These are phyloP conservation scores for Ganoderma resinaceum DNA, from an alignment of 1,284 basidiomycete genomes.

Conservation along the genomic window DNA sequence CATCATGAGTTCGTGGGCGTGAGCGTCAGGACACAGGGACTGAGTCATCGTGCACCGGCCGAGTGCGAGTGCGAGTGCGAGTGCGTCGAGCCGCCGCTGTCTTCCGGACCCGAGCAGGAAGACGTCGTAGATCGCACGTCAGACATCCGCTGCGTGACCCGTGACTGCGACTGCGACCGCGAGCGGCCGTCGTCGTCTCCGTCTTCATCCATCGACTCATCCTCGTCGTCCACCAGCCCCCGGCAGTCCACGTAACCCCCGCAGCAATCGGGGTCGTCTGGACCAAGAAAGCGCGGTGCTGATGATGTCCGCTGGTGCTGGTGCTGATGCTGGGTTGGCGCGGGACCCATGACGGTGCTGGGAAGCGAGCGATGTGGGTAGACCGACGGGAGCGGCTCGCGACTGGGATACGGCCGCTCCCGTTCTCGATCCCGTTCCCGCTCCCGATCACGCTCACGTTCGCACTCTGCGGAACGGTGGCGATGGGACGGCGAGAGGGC, in stretches of 20 bases:
- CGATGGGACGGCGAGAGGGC: constrained; percentile 21
- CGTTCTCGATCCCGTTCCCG: constrained; percentile 11
- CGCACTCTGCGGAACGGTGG: constrained; percentile 10
- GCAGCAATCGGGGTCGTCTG: constrained; percentile 45
- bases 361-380: constrained; percentile 32
- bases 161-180: constrained; percentile 17
- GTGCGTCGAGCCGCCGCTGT: constrained; percentile 4
- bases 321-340: constrained; percentile 7
- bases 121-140: constrained; percentile 39
- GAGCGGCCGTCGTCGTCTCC: constrained; percentile 26
- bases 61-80: constrained; percentile 14
- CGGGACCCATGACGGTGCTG: constrained; percentile 25
- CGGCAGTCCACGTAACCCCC: constrained; percentile 58
- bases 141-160: constrained; percentile 35
- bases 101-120: constrained; percentile 34
- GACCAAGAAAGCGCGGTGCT: constrained; percentile 16
- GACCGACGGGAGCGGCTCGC: constrained; percentile 25
- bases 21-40: constrained; percentile 3
- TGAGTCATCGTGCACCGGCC: constrained; percentile 8
- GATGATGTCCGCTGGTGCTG: neutral
- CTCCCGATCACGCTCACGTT: constrained; percentile 14
- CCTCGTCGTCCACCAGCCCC: constrained; percentile 44
- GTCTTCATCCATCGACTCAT: constrained; percentile 22
- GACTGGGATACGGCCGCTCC: constrained; percentile 17
- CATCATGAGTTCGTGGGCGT: constrained; percentile 15